Evolutionary conservation across 805 yeast species (phyloP), one percentile per base, ranked within the genome.

Genomic region (Candida khao-thaluensis): DNA sequence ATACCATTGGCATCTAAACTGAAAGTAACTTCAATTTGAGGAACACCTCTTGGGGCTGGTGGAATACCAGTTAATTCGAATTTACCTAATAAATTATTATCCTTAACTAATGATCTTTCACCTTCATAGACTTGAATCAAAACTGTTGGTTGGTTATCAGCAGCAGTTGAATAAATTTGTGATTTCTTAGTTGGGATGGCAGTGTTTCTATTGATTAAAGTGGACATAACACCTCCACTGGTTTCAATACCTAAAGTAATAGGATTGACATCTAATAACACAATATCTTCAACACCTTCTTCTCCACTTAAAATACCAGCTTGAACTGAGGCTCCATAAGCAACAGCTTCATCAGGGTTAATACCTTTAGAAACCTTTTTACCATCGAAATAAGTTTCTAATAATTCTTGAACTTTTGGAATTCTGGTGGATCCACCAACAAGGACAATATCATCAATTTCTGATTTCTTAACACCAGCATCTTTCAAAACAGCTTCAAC

Each of bases 1-100:
- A 91, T 93, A 81, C 99, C 99, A 75, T 91, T 93, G 66, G 98
- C 98, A 74, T 93, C 99, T 65, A 93, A 91, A 74, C 91, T 96
- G 74, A 91, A 93, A 70, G 91, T 93, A 59, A 96, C 97, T 81
- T 91, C 98, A 66, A 91, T 84, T 69, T 88, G 96, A 71, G 99
- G 98, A 73, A 89, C 96, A 75, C 98, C 98, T 76, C 96, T 95
- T 72, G 88, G 87, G 76, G 93, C 80, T 69, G 97, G 97, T 69
- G 99, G 98, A 62, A 91, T 86, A 69, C 93, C 95, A 74, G 88
- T 86, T 69, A 91, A 84, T 79, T 91, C 97, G 74, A 91, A 91
- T 81, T 91, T 95, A 78, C 98, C 99, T 69, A 91, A 84, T 63
- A 84, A 79, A 66, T 95, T 87, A 88, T 91, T 91, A 78, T 91